A percentile compares a stretch with the other conserved stretches of the same genome.
Evolutionary conservation across 2,329 filamentous ascomycete species (phyloP).

Genomic region (Claviceps arundinis): DNA sequence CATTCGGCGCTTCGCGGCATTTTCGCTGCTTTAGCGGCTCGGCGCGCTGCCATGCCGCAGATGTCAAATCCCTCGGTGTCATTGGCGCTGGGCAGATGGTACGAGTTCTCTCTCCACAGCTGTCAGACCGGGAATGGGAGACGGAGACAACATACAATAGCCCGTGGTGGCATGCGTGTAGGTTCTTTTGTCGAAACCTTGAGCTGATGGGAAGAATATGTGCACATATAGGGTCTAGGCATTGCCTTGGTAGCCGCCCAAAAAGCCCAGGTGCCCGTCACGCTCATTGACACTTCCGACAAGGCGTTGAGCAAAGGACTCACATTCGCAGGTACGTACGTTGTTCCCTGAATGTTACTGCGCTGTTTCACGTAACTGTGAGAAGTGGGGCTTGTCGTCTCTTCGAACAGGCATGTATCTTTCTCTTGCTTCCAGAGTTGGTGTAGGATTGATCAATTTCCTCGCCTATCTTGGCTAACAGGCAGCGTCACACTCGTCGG

Average conservation of each 20-base stretch:
- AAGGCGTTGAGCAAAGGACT: conserved; percentile 78
- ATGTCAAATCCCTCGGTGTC: conserved; percentile 81
- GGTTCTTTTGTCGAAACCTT: background rate
- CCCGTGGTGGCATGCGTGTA: background rate
- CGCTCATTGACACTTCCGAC: conserved; percentile 72
- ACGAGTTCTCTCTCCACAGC: conserved; percentile 16
- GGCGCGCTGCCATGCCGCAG: conserved; percentile 44
- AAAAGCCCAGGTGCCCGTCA: conserved; percentile 72
- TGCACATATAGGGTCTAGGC: conserved; percentile 58
- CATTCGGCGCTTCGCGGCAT: conserved; percentile 23
- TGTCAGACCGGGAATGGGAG: conserved; percentile 2
- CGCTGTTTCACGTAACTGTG: background rate
- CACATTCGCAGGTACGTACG: conserved; percentile 60
- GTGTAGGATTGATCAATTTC: background rate
- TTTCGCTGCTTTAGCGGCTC: conserved; percentile 57
- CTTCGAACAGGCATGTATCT: background rate
- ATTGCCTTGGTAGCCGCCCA: conserved; percentile 90
- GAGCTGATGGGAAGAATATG: background rate
- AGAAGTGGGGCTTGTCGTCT: background rate
- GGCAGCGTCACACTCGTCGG: background rate
- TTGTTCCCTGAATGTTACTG: background rate
- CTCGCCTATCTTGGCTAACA: background rate
- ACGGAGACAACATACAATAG: background rate
- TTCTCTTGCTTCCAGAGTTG: background rate
- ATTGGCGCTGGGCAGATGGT: conserved; percentile 96